Evolutionary conservation across 495 filamentous ascomycete species (phyloP).

Genomic region (Xylaria venustula): DNA sequence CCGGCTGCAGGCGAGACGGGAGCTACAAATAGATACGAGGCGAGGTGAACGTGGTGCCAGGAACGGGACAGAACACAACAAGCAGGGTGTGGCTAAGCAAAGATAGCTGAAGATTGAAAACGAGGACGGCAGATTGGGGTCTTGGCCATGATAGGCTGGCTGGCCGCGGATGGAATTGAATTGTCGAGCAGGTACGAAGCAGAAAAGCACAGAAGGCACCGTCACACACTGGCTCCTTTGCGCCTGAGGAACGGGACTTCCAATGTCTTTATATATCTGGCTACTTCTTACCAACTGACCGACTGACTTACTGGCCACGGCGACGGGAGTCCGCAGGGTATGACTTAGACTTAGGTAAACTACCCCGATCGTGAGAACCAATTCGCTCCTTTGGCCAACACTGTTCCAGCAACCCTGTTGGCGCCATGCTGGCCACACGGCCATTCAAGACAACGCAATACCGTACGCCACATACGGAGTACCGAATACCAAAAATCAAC

Average conservation of each 20-base stretch:
- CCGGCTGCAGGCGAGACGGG: not conserved
- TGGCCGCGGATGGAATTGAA: not conserved
- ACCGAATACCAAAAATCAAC: constrained; percentile 15
- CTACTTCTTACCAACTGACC: too few species aligned
- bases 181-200: not conserved
- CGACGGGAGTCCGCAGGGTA: not conserved
- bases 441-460: not conserved
- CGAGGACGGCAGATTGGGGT: not conserved
- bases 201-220: not conserved
- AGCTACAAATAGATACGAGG: constrained; percentile 14
- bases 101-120: constrained; percentile 6
- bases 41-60: constrained; percentile 9
- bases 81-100: constrained; percentile 10
- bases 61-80: not conserved
- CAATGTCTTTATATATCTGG: constrained; percentile 9
- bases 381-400: constrained; percentile 5
- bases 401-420: constrained; percentile 10
- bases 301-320: not conserved
- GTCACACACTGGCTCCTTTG: not conserved
- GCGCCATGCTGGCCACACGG: constrained; percentile 7
- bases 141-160: constrained; percentile 4
- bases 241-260: constrained; percentile 1
- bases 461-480: constrained; percentile 5
- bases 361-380: not conserved
- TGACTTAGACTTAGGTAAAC: too few species aligned